These are phyloP conservation scores for Gomphus bonarii DNA, from an alignment of 1,284 basidiomycete genomes.

Conservation along the genomic window DNA sequence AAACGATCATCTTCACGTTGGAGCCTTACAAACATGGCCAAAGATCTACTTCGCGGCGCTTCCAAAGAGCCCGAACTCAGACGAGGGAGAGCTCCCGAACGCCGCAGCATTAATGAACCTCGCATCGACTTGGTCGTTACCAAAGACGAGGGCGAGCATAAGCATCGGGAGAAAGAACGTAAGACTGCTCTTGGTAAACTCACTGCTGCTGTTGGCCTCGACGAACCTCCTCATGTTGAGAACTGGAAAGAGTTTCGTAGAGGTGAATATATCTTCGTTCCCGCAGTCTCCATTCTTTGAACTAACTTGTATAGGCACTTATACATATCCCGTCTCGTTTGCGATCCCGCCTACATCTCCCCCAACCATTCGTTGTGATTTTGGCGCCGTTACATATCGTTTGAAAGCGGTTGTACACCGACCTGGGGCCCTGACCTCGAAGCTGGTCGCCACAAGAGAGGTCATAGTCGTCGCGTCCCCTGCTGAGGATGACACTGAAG, in stretches of 20 bases:
- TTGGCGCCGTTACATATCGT: slow-evolving; percentile 72
- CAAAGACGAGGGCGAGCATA: slow-evolving; percentile 19
- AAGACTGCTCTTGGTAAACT: slow-evolving; percentile 20
- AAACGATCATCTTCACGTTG: slow-evolving; percentile 17
- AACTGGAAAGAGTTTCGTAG: slow-evolving; percentile 89
- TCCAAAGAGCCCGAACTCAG: slow-evolving; percentile 2
- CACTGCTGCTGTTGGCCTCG: slow-evolving; percentile 28
- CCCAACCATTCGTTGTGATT: slow-evolving; percentile 71
- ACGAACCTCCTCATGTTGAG: slow-evolving; percentile 37
- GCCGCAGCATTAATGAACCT: slow-evolving; percentile 10
- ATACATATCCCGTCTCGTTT: slow-evolving; percentile 92
- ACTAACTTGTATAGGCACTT: slow-evolving; percentile 50
- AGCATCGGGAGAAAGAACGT: slow-evolving; percentile 16
- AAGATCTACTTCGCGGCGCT: background rate
- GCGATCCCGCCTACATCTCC: slow-evolving; percentile 75
- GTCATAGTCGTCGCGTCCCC: slow-evolving; percentile 74
- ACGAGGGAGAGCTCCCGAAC: slow-evolving; percentile 15
- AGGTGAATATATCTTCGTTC: slow-evolving; percentile 37
- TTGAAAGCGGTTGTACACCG: slow-evolving; percentile 80
- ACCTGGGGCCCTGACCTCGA: slow-evolving; percentile 72
- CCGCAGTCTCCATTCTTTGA: background rate
- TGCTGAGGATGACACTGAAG: slow-evolving; percentile 50
- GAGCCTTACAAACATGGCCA: slow-evolving; percentile 22
- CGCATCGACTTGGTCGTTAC: background rate
- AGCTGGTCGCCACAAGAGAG: slow-evolving; percentile 62